Percentiles rank a stretch among this genome's conserved stretches.
phyloP scores from a whole-genome alignment of 148 eudicot species.

The Selenicereus undatus region DNA sequence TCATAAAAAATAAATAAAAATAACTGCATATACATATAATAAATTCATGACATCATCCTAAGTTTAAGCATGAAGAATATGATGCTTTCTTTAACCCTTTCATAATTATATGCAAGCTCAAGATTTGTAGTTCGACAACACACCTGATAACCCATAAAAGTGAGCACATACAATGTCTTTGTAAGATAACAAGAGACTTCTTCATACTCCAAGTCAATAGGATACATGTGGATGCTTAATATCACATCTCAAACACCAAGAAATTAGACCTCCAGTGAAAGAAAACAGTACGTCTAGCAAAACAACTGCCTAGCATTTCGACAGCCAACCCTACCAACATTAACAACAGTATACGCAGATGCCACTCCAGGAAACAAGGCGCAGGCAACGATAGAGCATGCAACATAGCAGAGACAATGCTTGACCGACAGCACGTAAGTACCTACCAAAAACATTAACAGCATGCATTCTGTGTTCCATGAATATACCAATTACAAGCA shows the following conservation, averaged over 20 bases:
- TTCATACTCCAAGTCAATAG: not conserved
- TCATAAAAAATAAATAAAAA: no score
- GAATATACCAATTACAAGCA: not conserved
- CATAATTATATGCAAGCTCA: constrained; percentile 5
- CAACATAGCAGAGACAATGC: not conserved
- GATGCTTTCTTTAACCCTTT: not conserved
- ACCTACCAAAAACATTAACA: not conserved
- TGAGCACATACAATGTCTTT: not conserved
- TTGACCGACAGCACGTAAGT: not conserved
- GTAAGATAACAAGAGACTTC: not conserved
- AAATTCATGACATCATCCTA: not conserved
- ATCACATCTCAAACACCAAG: not conserved
- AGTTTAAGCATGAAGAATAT: not conserved
- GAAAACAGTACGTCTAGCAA: not conserved
- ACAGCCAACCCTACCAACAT: not conserved
- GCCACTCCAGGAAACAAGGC: not conserved
- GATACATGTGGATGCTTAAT: not conserved
- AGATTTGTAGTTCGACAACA: not conserved
- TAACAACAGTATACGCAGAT: not conserved
- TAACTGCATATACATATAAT: not conserved
- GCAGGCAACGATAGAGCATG: not conserved
- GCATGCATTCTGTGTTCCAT: not conserved
- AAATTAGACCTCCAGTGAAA: not conserved
- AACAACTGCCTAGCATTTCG: not conserved
- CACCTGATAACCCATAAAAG: constrained; percentile 8